phyloP scores from a whole-genome alignment of 2,329 filamentous ascomycete species.

The Chaetothyriales sp. region DNA sequence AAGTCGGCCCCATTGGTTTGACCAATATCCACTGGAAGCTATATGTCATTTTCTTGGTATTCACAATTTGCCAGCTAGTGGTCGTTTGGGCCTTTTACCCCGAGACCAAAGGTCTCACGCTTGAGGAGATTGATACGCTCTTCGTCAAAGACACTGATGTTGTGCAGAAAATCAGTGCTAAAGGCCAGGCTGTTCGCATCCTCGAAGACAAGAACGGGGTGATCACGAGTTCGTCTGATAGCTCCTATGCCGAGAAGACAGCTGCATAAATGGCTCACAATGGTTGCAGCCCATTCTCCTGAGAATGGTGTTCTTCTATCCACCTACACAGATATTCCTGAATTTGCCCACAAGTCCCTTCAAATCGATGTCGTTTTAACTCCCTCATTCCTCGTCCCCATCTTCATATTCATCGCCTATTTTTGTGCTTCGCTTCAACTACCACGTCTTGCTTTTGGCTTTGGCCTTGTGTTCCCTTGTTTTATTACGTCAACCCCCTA shows the following conservation, averaged over 20 bases:
- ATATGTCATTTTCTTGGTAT: constrained; percentile 52
- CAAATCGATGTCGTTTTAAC: no score
- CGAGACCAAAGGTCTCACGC: constrained; percentile 51
- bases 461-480: no score
- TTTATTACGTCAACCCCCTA: no score
- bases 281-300: no score
- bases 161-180: constrained; percentile 2
- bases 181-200: constrained; percentile 4
- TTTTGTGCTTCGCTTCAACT: no score
- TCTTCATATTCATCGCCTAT: no score
- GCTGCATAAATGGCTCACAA: not conserved
- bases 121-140: constrained; percentile 13
- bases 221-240: not conserved
- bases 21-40: constrained; percentile 41
- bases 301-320: no score
- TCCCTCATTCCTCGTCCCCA: no score
- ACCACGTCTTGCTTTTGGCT: no score
- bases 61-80: constrained; percentile 36
- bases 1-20: constrained; percentile 39
- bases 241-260: not conserved
- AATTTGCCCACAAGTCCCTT: no score
- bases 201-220: constrained; percentile 3
- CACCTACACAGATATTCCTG: no score
- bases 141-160: constrained; percentile 7
- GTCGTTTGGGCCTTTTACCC: constrained; percentile 56